Conservation (phyloP, 2,329 filamentous ascomycete genomes). For the Epichloe brachyelytri region DNA sequence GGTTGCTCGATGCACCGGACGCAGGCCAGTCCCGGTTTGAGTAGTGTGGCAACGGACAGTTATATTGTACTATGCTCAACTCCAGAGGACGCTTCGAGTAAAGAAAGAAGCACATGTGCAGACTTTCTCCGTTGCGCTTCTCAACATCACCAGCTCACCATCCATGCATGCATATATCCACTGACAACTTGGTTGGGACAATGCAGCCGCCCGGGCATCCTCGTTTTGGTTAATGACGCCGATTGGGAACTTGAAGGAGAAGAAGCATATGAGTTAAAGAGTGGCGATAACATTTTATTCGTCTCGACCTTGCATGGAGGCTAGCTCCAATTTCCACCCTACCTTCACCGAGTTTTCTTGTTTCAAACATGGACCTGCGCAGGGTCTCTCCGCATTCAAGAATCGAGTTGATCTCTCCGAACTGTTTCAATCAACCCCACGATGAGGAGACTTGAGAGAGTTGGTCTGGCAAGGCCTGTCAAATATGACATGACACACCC, state of each 20-base stretch:
- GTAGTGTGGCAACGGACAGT: background rate
- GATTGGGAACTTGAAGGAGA: constrained; percentile 98
- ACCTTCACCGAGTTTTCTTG: background rate
- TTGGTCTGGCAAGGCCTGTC: background rate
- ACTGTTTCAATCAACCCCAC: background rate
- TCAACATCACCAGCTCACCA: background rate
- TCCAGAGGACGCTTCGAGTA: background rate
- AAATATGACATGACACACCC: background rate
- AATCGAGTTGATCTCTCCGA: background rate
- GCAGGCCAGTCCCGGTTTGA: background rate
- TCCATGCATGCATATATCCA: background rate
- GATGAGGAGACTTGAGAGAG: background rate
- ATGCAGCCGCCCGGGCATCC: constrained; percentile 76
- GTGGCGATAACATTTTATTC: constrained; percentile 80
- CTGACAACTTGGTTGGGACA: constrained; percentile 9
- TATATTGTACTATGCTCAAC: background rate
- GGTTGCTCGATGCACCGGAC: background rate
- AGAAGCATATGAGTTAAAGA: constrained; percentile 73
- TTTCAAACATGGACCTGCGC: background rate
- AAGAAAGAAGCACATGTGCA: too few species aligned
- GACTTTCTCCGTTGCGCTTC: background rate
- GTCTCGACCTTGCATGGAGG: constrained; percentile 94
- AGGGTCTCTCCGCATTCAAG: background rate
- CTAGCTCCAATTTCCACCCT: constrained; percentile 26
- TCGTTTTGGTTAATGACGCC: constrained; percentile 93